These are phyloP conservation scores for Macadamia integrifolia DNA, from an alignment of 164 flowering plant genomes.

Conservation along the genomic window DNA sequence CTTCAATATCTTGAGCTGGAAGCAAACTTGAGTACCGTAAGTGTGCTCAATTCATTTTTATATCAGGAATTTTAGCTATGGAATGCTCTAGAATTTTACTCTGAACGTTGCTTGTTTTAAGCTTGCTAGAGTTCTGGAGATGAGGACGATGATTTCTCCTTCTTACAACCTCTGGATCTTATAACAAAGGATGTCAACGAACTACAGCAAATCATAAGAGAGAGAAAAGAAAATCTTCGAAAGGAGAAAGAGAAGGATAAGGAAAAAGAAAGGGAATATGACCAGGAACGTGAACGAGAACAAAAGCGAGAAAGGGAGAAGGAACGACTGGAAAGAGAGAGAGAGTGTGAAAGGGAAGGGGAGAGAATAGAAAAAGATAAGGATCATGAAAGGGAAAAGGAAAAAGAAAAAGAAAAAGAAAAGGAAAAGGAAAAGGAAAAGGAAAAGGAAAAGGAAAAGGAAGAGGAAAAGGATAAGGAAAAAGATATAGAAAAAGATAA, in stretches of 20 bases:
- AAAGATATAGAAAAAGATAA: background rate
- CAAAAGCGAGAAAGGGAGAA: conserved; percentile 14
- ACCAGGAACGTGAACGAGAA: background rate
- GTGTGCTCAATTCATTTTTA: conserved; percentile 19
- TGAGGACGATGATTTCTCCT: conserved; percentile 84
- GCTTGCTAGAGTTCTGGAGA: conserved; percentile 69
- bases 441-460: background rate
- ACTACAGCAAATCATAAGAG: conserved; percentile 63
- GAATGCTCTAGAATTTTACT: background rate
- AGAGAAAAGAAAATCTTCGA: conserved; percentile 50
- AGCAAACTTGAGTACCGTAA: conserved; percentile 80
- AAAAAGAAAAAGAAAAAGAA: conserved; percentile 44
- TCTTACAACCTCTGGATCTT: conserved; percentile 87
- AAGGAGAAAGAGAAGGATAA: conserved; percentile 54
- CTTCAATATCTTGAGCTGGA: conserved; percentile 94
- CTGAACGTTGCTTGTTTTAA: conserved; percentile 27
- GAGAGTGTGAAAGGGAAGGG: conserved; percentile 8
- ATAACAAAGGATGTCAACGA: conserved; percentile 87
- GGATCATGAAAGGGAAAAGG: conserved; percentile 25
- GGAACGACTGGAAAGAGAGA: conserved; percentile 11
- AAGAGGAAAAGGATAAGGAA: conserved; percentile 31
- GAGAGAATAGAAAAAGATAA: conserved; percentile 13
- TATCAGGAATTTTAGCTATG: background rate
- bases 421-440: conserved; percentile 17
- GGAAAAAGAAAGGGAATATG: conserved; percentile 37